phyloP scores from a whole-genome alignment of 2,329 filamentous ascomycete species.

The Paecilomyces sp. region DNA sequence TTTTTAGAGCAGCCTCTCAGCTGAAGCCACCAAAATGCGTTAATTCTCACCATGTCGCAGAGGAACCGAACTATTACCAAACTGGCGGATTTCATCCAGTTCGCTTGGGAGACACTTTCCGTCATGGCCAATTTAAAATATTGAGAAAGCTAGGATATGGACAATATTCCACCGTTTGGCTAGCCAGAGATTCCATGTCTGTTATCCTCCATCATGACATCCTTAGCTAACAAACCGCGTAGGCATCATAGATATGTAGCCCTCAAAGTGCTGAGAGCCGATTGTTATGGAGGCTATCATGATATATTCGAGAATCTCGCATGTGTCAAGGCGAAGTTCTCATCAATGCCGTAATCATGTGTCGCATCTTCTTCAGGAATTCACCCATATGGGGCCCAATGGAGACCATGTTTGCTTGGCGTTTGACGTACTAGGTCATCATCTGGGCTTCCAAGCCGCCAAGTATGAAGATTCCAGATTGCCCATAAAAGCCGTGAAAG shows the following conservation, averaged over 20 bases:
- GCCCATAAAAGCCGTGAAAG: constrained; percentile 14
- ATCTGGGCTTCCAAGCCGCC: constrained; percentile 14
- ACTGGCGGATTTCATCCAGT: constrained; percentile 92
- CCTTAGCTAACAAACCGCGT: constrained; percentile 4
- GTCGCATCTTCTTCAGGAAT: constrained; percentile 14
- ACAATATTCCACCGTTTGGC: constrained; percentile 86
- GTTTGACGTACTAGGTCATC: constrained; percentile 19
- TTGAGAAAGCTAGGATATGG: constrained; percentile 92
- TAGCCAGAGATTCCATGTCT: constrained; percentile 63
- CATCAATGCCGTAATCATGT: constrained; percentile 15
- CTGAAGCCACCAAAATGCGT: background rate
- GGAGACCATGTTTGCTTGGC: constrained; percentile 20
- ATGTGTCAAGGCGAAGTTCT: constrained; percentile 1
- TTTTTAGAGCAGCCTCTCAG: background rate
- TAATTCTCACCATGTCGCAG: constrained; percentile 27
- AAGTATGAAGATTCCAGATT: constrained; percentile 14
- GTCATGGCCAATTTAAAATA: constrained; percentile 83
- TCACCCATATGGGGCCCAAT: constrained; percentile 19
- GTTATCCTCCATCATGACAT: constrained; percentile 3
- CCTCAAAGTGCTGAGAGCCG: constrained; percentile 17
- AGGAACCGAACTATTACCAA: constrained; percentile 93
- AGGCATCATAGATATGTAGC: constrained; percentile 15
- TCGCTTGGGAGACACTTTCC: constrained; percentile 81
- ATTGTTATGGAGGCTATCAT: constrained; percentile 16
- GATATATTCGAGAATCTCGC: constrained; percentile 12